A percentile compares a stretch with the other conserved stretches of the same genome.
These are phyloP conservation scores for Juglanconis sp. DNA, from an alignment of 2,329 filamentous ascomycete genomes.

Conservation along the genomic window DNA sequence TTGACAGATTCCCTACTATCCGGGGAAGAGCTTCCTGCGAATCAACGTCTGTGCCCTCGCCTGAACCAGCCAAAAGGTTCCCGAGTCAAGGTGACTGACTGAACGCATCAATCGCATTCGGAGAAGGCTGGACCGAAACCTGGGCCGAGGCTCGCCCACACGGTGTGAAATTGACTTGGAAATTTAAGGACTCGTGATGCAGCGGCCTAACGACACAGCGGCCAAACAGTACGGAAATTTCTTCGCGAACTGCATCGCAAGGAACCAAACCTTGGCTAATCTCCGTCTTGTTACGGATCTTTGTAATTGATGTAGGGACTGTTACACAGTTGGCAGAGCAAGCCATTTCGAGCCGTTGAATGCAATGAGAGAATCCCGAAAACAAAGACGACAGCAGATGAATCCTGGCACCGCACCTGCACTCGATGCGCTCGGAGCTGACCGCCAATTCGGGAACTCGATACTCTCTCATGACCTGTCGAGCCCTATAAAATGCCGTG, in stretches of 20 bases:
- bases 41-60: not conserved
- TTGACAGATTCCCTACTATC: not conserved
- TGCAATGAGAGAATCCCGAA: not conserved
- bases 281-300: slow-evolving; percentile 6
- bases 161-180: slow-evolving; percentile 5
- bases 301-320: not conserved
- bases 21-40: not conserved
- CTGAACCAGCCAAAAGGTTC: too few relatives aligned
- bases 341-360: not conserved
- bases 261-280: slow-evolving; percentile 8
- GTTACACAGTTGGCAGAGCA: not conserved
- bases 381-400: not conserved
- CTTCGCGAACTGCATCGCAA: not conserved
- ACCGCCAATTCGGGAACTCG: too few relatives aligned
- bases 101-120: slow-evolving; percentile 1
- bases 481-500: too few relatives aligned
- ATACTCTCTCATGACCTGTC: too few relatives aligned
- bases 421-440: not conserved
- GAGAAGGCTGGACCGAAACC: not conserved
- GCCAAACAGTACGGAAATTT: not conserved
- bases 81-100: not conserved
- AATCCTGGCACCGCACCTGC: not conserved
- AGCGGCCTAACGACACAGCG: not conserved
- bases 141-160: not conserved
- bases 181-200: slow-evolving; percentile 13